Evolutionary conservation across 2,329 filamentous ascomycete genomes (phyloP), one percentile per base, ranked within the genome.

Genomic region (Beauveria sp.): DNA sequence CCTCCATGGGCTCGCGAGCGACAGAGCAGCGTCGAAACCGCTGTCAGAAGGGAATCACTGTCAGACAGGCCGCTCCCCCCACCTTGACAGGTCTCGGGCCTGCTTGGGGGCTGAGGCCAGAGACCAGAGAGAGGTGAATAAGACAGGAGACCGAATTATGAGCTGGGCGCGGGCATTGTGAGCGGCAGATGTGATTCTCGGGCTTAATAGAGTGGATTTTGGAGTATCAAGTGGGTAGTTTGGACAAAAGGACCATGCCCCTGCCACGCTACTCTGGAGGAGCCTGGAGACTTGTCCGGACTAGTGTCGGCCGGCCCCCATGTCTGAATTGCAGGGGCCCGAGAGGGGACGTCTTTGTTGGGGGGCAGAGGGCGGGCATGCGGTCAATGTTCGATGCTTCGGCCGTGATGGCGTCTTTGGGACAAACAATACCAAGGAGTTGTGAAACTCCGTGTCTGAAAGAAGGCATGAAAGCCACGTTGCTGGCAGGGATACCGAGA

Each of bases 221-320:
- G 50, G 18, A 54, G 51, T 26, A 38, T 38, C 34, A 30, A 49
- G 51, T 55, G 59, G 59, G 22, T 56, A 55, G 50, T 49, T n/a
- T 34, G 16, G 40, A 56, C 59, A 61, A 61, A 61, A 61, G 59
- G 59, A 61, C 59, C 59, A 56, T 61, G 43, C 43, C 59, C 59
- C 59, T 61, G 59, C 52, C 59, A 51, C 52, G 30, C 52, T 61
- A 56, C 47, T 49, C 38, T 49, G 49, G 45, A 54, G 20, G 26
- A 43, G 59, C 49, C 50, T 40, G 59, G 58, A 45, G 51, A 49
- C 26, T 49, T 40, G 46, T 51, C 57, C 55, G 34, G 57, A 52
- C 57, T 59, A 50, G 57, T 49, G 55, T 42, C 45, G 55, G 55
- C 57, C 20, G 45, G 24, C 34, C 38, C 56, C 47, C 47, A 34